Evolutionary conservation across 495 filamentous ascomycete species (phyloP), one percentile per base, ranked within the genome.

Genomic region (Hyaloscypha variabilis): DNA sequence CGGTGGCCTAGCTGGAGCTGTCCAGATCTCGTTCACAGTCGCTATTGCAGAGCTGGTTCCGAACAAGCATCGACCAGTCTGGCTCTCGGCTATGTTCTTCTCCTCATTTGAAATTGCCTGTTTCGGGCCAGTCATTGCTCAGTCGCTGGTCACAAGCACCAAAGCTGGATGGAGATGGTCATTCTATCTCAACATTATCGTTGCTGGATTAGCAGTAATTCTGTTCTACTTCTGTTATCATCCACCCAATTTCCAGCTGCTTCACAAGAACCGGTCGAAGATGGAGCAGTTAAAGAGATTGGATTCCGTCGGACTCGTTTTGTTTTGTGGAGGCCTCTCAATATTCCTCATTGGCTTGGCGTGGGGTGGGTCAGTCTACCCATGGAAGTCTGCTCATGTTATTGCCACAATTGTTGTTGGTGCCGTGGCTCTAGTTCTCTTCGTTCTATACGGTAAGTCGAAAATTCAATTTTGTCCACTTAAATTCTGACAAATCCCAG

Each of bases 101-200:
- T 66, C 66, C 23, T 68, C 67, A 50, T 64, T 77, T 52, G 66
- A 73, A 29, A 63, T 69, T 77, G 60, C 74, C 73, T 3, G 64
- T 77, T n/a, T 68, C 79, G 53, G 77, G 74, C 19, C 70, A 74
- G 67, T 68, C 70, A n/a, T 66, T 79, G 8, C 76, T 77, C 67
- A 72, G 69, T 31, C 28, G 8, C 53, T 64, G 72, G 77, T 59
- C 65, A 69, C 21, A 62, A 70, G 31, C 79, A 77, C 64, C 63
- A 65, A 49, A 69, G 73, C 26, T 71, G 68, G 24, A 70, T 66
- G 49, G 57, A 42, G 64, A 50, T 66, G 64, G 64, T 34, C 23
- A 3, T 76, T 68, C 66, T 75, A 71, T 56, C 58, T 75, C 39
- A 67, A 70, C 25, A 72, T 74, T 36, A 75, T 74, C 13, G 57